phyloP scores from a whole-genome alignment of 2,329 filamentous ascomycete genomes.

The Colletotrichum siamense region DNA sequence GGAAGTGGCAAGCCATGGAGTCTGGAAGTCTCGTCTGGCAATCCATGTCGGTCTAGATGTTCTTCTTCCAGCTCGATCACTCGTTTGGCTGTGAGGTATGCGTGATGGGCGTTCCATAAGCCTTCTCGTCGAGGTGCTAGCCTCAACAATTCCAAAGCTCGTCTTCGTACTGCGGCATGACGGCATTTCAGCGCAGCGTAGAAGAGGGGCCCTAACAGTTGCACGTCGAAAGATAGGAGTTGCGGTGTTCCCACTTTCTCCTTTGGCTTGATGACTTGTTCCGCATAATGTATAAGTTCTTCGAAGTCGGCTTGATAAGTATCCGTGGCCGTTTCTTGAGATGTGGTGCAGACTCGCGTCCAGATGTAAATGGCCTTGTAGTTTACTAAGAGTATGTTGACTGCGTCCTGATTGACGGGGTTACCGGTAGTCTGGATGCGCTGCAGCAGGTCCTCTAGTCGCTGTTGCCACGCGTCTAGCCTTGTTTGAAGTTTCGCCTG shows the following conservation, averaged over 20 bases:
- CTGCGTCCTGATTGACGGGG: not conserved
- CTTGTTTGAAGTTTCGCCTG: not conserved
- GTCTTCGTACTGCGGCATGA: not conserved
- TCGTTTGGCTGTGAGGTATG: not conserved
- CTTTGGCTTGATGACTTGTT: not conserved
- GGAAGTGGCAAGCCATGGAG: not conserved
- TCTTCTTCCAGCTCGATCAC: not conserved
- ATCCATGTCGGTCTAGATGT: not conserved
- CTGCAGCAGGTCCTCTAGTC: not conserved
- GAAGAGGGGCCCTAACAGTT: not conserved
- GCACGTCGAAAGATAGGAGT: not conserved
- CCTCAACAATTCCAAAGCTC: not conserved
- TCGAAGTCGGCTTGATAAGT: not conserved
- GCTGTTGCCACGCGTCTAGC: not conserved
- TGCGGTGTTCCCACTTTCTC: not conserved
- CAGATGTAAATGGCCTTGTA: not conserved
- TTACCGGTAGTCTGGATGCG: fast-evolving
- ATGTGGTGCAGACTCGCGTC: not conserved
- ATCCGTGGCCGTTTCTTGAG: not conserved
- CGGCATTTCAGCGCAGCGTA: not conserved
- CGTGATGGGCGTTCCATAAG: not conserved
- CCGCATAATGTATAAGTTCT: not conserved
- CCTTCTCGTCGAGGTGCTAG: not conserved
- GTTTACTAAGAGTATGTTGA: not conserved
- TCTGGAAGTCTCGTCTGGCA: not conserved